These are phyloP conservation scores for Gillenia trifoliata DNA, from an alignment of 306 rosid genomes.

Conservation along the genomic window DNA sequence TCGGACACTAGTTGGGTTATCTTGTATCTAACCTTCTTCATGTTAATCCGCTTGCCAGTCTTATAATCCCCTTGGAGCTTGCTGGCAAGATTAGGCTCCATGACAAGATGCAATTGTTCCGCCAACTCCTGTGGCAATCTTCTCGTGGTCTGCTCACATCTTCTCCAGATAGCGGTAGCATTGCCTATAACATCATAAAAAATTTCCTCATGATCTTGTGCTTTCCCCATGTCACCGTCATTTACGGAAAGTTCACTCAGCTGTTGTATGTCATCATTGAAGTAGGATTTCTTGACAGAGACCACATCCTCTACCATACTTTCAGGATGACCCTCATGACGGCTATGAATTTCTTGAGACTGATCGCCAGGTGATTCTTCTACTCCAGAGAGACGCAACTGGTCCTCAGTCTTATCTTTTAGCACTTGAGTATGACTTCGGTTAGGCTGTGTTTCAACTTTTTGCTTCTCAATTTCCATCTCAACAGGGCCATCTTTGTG, in stretches of 20 bases:
- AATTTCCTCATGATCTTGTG: slow-evolving; percentile 38
- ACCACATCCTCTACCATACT: slow-evolving; percentile 48
- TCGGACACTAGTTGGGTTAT: background rate
- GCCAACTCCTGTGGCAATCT: slow-evolving; percentile 80
- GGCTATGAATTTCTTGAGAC: slow-evolving; percentile 26
- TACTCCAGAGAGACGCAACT: slow-evolving; percentile 29
- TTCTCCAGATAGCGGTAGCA: slow-evolving; percentile 67
- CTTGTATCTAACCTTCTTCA: slow-evolving; percentile 68
- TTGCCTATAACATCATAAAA: slow-evolving; percentile 32
- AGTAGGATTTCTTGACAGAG: slow-evolving; percentile 49
- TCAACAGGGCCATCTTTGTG: slow-evolving; percentile 30
- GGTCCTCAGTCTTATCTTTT: slow-evolving; percentile 41
- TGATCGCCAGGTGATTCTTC: slow-evolving; percentile 40
- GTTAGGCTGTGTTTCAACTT: slow-evolving; percentile 33
- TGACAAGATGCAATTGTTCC: slow-evolving; percentile 85
- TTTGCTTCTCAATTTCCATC: slow-evolving; percentile 50
- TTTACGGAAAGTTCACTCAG: slow-evolving; percentile 45
- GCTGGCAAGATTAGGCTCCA: slow-evolving; percentile 90
- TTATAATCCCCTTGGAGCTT: slow-evolving; percentile 93
- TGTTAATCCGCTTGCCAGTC: slow-evolving; percentile 86
- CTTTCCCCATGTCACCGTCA: slow-evolving; percentile 65
- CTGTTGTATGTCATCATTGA: slow-evolving; percentile 32
- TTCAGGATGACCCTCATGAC: slow-evolving; percentile 23
- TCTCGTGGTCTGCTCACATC: slow-evolving; percentile 66
- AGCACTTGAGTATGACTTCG: slow-evolving; percentile 29